phyloP scores from a whole-genome alignment of 2,329 filamentous ascomycete species.

The Talaromyces sp. region DNA sequence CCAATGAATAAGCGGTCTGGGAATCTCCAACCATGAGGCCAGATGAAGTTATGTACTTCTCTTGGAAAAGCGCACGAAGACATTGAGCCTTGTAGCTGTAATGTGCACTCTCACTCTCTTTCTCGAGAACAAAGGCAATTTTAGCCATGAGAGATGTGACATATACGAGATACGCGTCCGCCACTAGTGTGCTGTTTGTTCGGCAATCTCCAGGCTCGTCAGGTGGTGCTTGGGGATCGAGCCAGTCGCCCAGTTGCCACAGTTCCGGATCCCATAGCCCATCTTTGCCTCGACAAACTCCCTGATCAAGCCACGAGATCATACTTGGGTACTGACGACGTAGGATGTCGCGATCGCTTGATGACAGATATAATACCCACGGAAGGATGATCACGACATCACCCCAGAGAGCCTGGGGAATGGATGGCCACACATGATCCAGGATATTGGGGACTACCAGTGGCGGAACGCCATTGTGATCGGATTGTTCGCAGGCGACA shows the following conservation, averaged over 20 bases:
- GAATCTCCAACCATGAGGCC: background rate
- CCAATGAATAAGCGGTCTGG: background rate
- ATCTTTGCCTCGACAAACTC: background rate
- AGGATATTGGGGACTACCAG: background rate
- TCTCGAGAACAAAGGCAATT: constrained; percentile 23
- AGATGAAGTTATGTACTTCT: background rate
- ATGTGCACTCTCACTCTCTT: background rate
- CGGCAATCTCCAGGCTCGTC: constrained; percentile 31
- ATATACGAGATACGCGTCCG: constrained; percentile 39
- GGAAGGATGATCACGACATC: constrained; percentile 39
- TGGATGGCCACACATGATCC: constrained; percentile 30
- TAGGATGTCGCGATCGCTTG: constrained; percentile 1
- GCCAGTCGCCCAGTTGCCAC: constrained; percentile 42
- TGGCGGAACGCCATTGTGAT: background rate
- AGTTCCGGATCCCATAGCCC: constrained; percentile 34
- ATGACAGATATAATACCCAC: constrained; percentile 33
- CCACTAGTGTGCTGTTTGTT: constrained; percentile 35
- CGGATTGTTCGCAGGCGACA: background rate
- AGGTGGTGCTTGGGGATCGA: constrained; percentile 39
- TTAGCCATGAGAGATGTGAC: constrained; percentile 30
- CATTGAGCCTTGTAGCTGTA: background rate
- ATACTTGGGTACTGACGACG: background rate
- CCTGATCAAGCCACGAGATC: background rate
- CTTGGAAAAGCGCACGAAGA: background rate
- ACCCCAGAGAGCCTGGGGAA: constrained; percentile 37